A percentile compares a stretch with the other conserved stretches of the same genome.
These are phyloP conservation scores for Linnemannia exigua DNA, from an alignment of 192 early-diverging fungal genomes.

Conservation along the genomic window DNA sequence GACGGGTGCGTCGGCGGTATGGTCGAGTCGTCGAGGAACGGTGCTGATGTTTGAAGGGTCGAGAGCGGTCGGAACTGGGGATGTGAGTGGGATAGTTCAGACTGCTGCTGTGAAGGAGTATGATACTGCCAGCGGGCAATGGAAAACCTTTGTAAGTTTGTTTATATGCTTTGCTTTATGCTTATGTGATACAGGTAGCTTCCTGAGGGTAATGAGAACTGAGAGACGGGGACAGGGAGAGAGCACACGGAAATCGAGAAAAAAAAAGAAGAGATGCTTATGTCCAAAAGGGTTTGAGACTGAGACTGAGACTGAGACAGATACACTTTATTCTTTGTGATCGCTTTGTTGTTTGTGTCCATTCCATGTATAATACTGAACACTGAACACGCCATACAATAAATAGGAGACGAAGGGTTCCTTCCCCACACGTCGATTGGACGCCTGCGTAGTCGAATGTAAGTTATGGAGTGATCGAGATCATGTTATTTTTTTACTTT, in stretches of 20 bases:
- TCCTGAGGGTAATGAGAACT: too few relatives aligned
- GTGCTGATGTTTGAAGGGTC: constrained; percentile 43
- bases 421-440: constrained; percentile 22
- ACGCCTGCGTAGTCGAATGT: constrained; percentile 33
- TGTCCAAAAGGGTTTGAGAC: too few relatives aligned
- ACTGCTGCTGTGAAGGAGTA: constrained; percentile 11
- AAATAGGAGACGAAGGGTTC: constrained; percentile 21
- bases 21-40: constrained; percentile 24
- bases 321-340: too few relatives aligned
- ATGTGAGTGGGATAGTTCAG: constrained; percentile 8
- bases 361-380: too few relatives aligned
- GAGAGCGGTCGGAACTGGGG: not conserved
- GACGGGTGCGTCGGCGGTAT: constrained; percentile 25
- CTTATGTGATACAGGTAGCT: too few relatives aligned
- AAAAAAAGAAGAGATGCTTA: not conserved
- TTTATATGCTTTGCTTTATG: too few relatives aligned
- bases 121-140: not conserved
- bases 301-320: too few relatives aligned
- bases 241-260: too few relatives aligned
- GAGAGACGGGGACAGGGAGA: too few relatives aligned
- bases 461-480: not conserved
- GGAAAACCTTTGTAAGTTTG: constrained; percentile 20
- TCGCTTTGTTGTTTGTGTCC: too few relatives aligned
- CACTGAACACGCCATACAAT: too few relatives aligned
- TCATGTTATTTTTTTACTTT: not conserved